Conservation (phyloP, 129 eudicot genomes). For the Logfia minima region DNA sequence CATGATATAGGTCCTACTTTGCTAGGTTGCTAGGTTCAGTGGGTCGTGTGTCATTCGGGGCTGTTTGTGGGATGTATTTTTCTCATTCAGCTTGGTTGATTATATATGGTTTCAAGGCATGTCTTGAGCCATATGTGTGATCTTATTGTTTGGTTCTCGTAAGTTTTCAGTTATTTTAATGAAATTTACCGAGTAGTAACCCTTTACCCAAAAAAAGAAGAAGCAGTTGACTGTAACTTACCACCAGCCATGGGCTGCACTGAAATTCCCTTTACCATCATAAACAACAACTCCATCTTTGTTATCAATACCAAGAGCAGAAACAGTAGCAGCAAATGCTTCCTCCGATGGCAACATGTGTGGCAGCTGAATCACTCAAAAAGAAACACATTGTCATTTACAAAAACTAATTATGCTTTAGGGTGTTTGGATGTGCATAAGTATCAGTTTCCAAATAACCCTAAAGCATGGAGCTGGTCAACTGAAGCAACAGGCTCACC, state of each 20-base stretch:
- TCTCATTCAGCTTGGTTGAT: too few relatives aligned
- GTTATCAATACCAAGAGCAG: conserved; percentile 95
- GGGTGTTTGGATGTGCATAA: not conserved
- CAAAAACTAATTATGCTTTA: not conserved
- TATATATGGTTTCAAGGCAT: too few relatives aligned
- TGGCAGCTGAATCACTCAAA: conserved; percentile 60
- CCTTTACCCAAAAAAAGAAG: too few relatives aligned
- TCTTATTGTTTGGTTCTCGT: too few relatives aligned
- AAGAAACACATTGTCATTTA: conserved; percentile 1
- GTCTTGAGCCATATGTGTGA: too few relatives aligned
- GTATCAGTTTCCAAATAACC: not conserved
- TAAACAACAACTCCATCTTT: conserved; percentile 85
- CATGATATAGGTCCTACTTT: too few relatives aligned
- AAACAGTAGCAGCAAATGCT: conserved; percentile 95
- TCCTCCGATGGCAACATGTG: conserved; percentile 98
- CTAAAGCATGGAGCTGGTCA: conserved; percentile 81
- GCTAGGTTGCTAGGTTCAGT: too few relatives aligned
- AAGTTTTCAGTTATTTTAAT: too few relatives aligned
- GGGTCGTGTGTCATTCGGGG: too few relatives aligned
- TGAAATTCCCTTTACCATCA: conserved; percentile 95
- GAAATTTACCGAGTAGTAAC: too few relatives aligned
- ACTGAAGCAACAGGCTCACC: conserved; percentile 88
- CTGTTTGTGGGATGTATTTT: too few relatives aligned
- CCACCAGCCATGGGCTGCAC: conserved; percentile 99
- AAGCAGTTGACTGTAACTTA: conserved; percentile 33